Percentiles rank a stretch among this genome's conserved stretches.
These are phyloP conservation scores for Podospora conica DNA, from an alignment of 495 filamentous ascomycete species.

Conservation along the genomic window DNA sequence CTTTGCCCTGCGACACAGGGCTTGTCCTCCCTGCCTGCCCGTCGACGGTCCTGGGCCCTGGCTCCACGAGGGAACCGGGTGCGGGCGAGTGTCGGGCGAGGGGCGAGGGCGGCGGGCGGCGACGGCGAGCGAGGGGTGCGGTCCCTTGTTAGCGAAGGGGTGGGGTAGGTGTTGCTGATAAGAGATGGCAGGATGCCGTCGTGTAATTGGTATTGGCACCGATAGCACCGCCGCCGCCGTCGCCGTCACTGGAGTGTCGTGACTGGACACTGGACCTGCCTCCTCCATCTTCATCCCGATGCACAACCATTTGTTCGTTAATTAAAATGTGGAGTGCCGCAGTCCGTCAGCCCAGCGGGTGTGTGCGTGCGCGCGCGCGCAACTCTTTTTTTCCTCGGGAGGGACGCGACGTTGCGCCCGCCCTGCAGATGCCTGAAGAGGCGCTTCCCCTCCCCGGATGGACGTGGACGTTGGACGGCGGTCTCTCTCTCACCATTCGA, in stretches of 20 bases:
- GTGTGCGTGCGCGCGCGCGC: not conserved
- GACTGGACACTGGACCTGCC: not conserved
- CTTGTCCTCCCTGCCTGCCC: not conserved
- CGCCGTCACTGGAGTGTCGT: not conserved
- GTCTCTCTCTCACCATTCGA: not conserved
- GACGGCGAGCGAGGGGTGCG: not conserved
- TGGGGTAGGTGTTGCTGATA: conserved; percentile 5
- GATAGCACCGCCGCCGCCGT: conserved; percentile 1
- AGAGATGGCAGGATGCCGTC: conserved; percentile 10
- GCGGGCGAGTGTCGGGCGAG: not conserved
- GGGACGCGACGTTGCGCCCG: not conserved
- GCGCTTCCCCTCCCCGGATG: not conserved
- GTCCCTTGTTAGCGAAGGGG: not conserved
- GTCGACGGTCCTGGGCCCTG: not conserved
- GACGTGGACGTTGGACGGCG: not conserved
- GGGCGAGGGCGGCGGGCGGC: not conserved
- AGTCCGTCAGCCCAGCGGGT: not conserved
- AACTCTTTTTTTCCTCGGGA: not conserved
- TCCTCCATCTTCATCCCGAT: not conserved
- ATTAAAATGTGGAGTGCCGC: not conserved
- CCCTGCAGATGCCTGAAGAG: not conserved
- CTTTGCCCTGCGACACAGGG: not conserved
- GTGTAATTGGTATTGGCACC: conserved; percentile 14
- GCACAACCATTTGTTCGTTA: not conserved
- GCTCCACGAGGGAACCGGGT: conserved; percentile 2